These are phyloP conservation scores for Candida pseudoviswanathii DNA, from an alignment of 1,139 yeast genomes.

Conservation along the genomic window DNA sequence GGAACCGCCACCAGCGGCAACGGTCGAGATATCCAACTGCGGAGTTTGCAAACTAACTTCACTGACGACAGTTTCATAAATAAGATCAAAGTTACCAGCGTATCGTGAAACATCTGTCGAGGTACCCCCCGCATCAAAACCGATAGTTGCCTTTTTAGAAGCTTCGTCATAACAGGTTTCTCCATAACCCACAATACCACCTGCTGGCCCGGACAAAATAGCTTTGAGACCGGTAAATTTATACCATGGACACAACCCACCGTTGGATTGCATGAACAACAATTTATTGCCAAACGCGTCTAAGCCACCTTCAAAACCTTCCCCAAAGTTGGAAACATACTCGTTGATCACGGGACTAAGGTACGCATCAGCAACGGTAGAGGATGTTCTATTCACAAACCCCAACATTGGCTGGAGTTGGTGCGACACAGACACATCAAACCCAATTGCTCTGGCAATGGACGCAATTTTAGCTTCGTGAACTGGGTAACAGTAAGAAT, in stretches of 20 bases:
- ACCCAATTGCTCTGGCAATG: constrained; percentile 41
- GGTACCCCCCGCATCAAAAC: constrained; percentile 53
- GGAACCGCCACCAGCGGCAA: constrained; percentile 53
- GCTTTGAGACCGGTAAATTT: constrained; percentile 51
- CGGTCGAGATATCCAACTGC: constrained; percentile 48
- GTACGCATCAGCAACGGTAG: constrained; percentile 50
- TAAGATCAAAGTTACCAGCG: constrained; percentile 42
- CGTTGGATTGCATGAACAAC: constrained; percentile 51
- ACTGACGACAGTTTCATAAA: constrained; percentile 47
- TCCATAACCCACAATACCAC: constrained; percentile 54
- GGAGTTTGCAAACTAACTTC: constrained; percentile 48
- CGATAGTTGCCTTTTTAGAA: constrained; percentile 39
- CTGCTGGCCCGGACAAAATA: constrained; percentile 53
- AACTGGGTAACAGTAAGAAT: constrained; percentile 42
- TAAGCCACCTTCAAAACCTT: constrained; percentile 48
- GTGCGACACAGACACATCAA: constrained; percentile 43
- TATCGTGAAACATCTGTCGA: constrained; percentile 50
- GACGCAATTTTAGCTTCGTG: constrained; percentile 40
- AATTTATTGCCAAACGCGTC: constrained; percentile 45
- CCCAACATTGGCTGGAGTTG: constrained; percentile 49
- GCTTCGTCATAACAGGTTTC: constrained; percentile 41
- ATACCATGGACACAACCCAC: constrained; percentile 53
- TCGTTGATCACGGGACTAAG: constrained; percentile 40
- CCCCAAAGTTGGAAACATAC: constrained; percentile 39
- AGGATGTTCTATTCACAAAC: constrained; percentile 44